These are phyloP conservation scores for Ustilago cynodontis DNA, from an alignment of 1,284 basidiomycete species.

Conservation along the genomic window DNA sequence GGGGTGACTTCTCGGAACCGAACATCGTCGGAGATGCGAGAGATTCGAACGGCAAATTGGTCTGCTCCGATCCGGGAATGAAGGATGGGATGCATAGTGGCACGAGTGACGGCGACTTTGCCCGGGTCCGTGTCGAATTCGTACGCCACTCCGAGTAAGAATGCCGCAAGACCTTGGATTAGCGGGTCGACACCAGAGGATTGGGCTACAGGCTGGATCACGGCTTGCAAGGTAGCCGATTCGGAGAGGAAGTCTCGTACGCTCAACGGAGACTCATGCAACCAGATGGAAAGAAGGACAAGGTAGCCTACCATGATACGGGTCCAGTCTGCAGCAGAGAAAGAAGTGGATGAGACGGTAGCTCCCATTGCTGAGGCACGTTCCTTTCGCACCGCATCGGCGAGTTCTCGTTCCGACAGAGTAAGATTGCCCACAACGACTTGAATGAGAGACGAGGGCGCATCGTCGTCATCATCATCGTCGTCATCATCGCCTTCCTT, in stretches of 20 bases:
- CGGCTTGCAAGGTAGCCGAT: slow-evolving; percentile 82
- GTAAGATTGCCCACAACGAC: slow-evolving; percentile 76
- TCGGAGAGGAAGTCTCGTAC: slow-evolving; percentile 89
- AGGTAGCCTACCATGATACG: slow-evolving; percentile 88
- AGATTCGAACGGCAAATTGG: slow-evolving; percentile 86
- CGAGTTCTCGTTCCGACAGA: slow-evolving; percentile 75
- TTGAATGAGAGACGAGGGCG: slow-evolving; percentile 72
- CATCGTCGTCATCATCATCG: slow-evolving; percentile 73
- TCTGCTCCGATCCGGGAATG: slow-evolving; percentile 84
- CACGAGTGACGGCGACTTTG: slow-evolving; percentile 53
- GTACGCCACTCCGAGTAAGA: slow-evolving; percentile 92
- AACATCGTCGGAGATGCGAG: slow-evolving; percentile 87
- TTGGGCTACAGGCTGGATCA: slow-evolving; percentile 91
- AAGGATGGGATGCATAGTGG: slow-evolving; percentile 77
- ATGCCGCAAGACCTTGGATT: slow-evolving; percentile 89
- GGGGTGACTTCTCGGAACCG: slow-evolving; percentile 90
- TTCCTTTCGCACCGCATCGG: slow-evolving; percentile 66
- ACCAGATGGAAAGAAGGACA: slow-evolving; percentile 85
- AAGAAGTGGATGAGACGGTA: slow-evolving; percentile 27
- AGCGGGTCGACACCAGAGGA: slow-evolving; percentile 84
- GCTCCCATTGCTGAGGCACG: slow-evolving; percentile 51
- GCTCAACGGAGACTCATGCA: slow-evolving; percentile 93
- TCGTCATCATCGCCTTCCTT: slow-evolving; percentile 36
- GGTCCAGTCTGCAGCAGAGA: slow-evolving; percentile 76
- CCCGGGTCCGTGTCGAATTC: slow-evolving; percentile 63